Conservation (phyloP, 495 filamentous ascomycete genomes). For the Viridothelium virens region DNA sequence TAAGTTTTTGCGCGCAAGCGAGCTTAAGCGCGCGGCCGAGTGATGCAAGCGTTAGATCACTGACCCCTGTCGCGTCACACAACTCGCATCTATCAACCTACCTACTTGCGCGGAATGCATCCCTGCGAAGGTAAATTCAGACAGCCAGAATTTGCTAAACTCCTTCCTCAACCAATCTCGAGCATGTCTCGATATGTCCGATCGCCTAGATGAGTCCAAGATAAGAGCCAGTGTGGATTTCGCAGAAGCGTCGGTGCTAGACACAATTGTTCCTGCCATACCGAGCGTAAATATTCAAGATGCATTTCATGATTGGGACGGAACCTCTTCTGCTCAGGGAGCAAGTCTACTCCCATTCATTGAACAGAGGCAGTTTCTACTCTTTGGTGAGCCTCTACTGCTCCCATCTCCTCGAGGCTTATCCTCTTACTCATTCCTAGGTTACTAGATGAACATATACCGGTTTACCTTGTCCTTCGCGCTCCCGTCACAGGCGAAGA, state of each 20-base stretch:
- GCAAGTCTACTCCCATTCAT: conserved; percentile 27
- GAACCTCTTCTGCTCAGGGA: conserved; percentile 42
- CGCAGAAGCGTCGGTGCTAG: conserved; percentile 62
- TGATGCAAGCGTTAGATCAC: background rate
- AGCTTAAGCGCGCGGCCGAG: background rate
- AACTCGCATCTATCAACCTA: too few relatives aligned
- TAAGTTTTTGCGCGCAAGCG: background rate
- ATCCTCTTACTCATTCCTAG: conserved; percentile 20
- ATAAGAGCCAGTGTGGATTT: conserved; percentile 44
- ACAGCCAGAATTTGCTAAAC: background rate
- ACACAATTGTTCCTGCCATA: conserved; percentile 68
- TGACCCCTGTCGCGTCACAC: too few relatives aligned
- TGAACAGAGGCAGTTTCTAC: conserved; percentile 40
- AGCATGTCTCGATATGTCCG: conserved; percentile 18
- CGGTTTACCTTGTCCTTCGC: conserved; percentile 14
- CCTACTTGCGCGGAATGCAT: too few relatives aligned
- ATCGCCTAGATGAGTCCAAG: conserved; percentile 16
- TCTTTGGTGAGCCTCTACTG: conserved; percentile 56
- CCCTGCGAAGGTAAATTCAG: too few relatives aligned
- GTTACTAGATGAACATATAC: conserved; percentile 21
- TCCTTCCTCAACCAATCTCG: background rate
- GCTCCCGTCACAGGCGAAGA: conserved; percentile 12
- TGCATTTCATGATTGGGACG: conserved; percentile 44
- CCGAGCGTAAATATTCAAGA: conserved; percentile 59
- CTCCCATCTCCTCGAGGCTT: background rate